Evolutionary conservation across 768 basidiomycete genomes (phyloP), one percentile per base, ranked within the genome.

Genomic region (Russula abietina): DNA sequence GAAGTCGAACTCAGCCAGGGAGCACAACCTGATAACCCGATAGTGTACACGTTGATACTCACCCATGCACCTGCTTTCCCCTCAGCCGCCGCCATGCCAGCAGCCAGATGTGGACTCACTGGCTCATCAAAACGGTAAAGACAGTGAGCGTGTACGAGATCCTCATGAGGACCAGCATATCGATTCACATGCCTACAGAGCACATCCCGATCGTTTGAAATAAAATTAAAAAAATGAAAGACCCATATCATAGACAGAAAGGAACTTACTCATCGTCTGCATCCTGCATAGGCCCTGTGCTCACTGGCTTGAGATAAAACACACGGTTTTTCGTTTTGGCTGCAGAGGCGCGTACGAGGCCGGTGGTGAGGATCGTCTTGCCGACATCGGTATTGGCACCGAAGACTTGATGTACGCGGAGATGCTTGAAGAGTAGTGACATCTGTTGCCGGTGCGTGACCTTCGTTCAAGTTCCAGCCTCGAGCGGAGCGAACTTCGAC

Each of bases 301-400:
- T 95, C 63, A 98, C 85, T 0, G 96, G 96, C 70, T 98, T 98
- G 59, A 91, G 76, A 65, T 91, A 91, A 68, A 83, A 84, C 0
- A 85, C 85, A 41, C 75, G 70, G 3, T 77, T 77, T 28, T 78
- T 76, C n/a, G n/a, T n/a, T 58, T 72, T 75, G 2, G 79, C 72
- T 0, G 86, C 86, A n/a, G 91, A 90, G 0, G 91, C 87, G 39
- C 90, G 81, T 49, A 87, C 83, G 39, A 98, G 84, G 1, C 91
- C 91, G 2, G 93, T 83, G 1, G 92, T 89, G 58, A 98, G 77
- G 61, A 98, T 81, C 0, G 95, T 97, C 75, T 98, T 98, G 30
- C 96, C 96, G 55, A 98, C 94, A 73, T 93, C 87, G 2, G 96
- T 98, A 74, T 96, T 97, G 1, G 95, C 93, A 36, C 96, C 96